A percentile compares a stretch with the other conserved stretches of the same genome.
phyloP scores from a whole-genome alignment of 257 asterid genomes.

The Verbena officinalis region DNA sequence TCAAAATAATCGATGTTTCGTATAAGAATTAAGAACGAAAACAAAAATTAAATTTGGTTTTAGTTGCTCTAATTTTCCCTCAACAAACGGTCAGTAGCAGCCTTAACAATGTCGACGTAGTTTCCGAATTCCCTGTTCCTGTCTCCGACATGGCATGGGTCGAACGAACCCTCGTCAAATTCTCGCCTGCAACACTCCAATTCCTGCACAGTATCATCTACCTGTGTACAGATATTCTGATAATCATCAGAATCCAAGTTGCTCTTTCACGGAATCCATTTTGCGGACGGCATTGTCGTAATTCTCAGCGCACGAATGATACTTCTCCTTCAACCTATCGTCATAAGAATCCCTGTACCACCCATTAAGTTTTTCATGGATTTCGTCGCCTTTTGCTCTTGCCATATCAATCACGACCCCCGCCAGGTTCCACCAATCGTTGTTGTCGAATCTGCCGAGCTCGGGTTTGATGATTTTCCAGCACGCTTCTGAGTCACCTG shows the following conservation, averaged over 20 bases:
- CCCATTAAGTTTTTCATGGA: slow-evolving; percentile 18
- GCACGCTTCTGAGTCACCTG: slow-evolving; percentile 18
- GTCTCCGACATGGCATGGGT: slow-evolving; percentile 31
- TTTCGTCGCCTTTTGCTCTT: background rate
- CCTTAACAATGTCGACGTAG: slow-evolving; percentile 28
- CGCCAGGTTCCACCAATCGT: background rate
- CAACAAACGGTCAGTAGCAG: slow-evolving; percentile 4
- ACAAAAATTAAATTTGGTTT: too few relatives aligned
- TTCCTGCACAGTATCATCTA: slow-evolving; percentile 29
- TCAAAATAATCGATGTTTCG: too few relatives aligned
- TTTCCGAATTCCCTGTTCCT: slow-evolving; percentile 29
- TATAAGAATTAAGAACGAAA: too few relatives aligned
- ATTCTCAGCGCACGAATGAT: slow-evolving; percentile 32
- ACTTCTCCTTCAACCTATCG: slow-evolving; percentile 20
- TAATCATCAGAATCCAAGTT: background rate
- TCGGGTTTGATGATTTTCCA: slow-evolving; percentile 25
- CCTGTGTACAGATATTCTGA: background rate
- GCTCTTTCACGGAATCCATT: slow-evolving; percentile 13
- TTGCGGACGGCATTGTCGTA: slow-evolving; percentile 30
- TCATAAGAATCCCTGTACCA: slow-evolving; percentile 7
- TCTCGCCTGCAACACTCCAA: slow-evolving; percentile 24
- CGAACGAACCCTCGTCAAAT: slow-evolving; percentile 11
- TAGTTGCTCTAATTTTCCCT: background rate
- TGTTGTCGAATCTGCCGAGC: slow-evolving; percentile 13
- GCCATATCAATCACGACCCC: slow-evolving; percentile 30